Evolutionary conservation across 768 basidiomycete species (phyloP).

Genomic region (Leucocoprinus leucothites): DNA sequence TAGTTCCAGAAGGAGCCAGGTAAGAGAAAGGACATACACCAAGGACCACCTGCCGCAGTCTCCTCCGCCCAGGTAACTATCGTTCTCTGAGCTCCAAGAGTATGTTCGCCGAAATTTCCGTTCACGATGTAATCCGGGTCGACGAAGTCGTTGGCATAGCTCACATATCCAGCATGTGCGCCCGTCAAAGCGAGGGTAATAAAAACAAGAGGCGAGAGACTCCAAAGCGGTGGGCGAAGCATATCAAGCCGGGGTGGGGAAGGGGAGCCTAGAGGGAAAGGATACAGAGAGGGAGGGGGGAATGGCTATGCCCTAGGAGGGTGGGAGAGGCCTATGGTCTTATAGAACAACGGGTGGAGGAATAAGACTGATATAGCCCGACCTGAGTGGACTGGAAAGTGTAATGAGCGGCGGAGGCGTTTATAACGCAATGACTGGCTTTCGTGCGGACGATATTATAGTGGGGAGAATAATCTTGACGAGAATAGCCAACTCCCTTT

Average conservation of each 20-base stretch:
- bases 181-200: slow-evolving; percentile 13
- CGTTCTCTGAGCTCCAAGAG: slow-evolving; percentile 41
- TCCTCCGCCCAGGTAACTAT: slow-evolving; percentile 45
- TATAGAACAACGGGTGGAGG: slow-evolving; percentile 7
- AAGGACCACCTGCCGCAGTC: slow-evolving; percentile 44
- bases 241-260: too few species aligned
- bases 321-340: slow-evolving; percentile 10
- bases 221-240: not conserved
- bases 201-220: slow-evolving; percentile 17
- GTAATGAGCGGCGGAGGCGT: not conserved
- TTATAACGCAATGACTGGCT: too few species aligned
- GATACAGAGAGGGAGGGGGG: slow-evolving; percentile 19
- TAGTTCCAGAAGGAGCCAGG: not conserved
- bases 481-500: slow-evolving; percentile 1
- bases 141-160: slow-evolving; percentile 54
- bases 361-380: not conserved
- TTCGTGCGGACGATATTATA: not conserved
- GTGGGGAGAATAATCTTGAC: not conserved
- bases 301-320: too few species aligned
- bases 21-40: slow-evolving; percentile 38
- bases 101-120: slow-evolving; percentile 37
- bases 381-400: not conserved
- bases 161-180: slow-evolving; percentile 29
- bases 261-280: slow-evolving; percentile 16
- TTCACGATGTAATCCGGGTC: slow-evolving; percentile 47